phyloP scores from a whole-genome alignment of 768 basidiomycete species.

The Trametes sanguinea region DNA sequence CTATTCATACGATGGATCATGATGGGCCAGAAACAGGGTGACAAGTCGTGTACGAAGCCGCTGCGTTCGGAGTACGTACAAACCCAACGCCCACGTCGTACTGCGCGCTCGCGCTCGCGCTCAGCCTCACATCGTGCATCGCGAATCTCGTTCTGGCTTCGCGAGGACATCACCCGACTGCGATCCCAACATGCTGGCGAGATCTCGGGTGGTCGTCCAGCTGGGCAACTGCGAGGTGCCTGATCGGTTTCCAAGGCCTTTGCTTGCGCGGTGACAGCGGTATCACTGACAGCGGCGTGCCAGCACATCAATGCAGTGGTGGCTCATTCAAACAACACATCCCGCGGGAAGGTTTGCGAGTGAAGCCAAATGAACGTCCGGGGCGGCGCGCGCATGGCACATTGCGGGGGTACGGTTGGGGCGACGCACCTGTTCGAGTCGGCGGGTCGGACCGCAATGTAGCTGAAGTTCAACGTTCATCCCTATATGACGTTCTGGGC shows the following conservation, averaged over 20 bases:
- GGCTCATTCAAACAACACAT: too few relatives aligned
- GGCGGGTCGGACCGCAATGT: too few relatives aligned
- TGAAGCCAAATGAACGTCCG: too few relatives aligned
- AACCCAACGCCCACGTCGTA: slow-evolving; percentile 1
- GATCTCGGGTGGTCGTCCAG: not conserved
- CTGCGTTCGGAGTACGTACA: slow-evolving; percentile 12
- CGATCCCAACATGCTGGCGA: not conserved
- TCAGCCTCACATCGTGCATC: not conserved
- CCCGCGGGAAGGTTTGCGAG: not conserved
- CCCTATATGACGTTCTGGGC: not conserved
- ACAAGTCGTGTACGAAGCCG: slow-evolving; percentile 16
- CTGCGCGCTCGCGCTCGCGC: not conserved
- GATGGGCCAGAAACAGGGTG: slow-evolving; percentile 14
- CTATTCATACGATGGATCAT: slow-evolving; percentile 2
- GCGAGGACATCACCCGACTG: not conserved
- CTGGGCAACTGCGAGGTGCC: not conserved
- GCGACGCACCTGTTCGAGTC: too few relatives aligned
- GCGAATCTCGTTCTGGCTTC: not conserved
- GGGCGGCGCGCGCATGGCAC: too few relatives aligned
- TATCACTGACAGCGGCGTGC: not conserved
- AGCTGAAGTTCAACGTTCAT: not conserved
- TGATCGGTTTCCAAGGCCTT: slow-evolving; percentile 17
- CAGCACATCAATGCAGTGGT: not conserved
- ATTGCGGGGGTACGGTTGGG: not conserved
- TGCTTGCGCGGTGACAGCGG: not conserved